Base-by-base conservation (phyloP, 257 asterid genomes). In the Solanum appendiculatum region DNA sequence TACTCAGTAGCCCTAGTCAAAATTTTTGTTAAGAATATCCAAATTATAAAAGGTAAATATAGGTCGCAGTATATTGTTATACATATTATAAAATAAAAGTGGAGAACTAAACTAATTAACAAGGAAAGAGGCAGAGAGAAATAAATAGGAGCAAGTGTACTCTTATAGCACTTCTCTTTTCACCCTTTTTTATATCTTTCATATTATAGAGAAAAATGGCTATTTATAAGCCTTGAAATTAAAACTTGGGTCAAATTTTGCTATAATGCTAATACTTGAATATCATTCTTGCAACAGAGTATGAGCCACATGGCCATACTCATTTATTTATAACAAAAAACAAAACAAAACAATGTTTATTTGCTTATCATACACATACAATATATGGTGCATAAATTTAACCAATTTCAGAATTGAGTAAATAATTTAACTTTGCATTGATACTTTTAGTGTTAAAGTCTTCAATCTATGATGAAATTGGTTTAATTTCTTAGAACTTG, bases 401-500 rank as follows among this genome's bases (percentile, higher is more conserved):
- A 9, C 14, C 14, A 58, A 2, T 63, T 63, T 63, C 70, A 63
- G 3, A n/a, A n/a, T 63, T 63, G 20, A 64, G 72, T 64, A 11
- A 64, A 25, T 64, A 25, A 64, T 25, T 64, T 64, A 25, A 25
- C 34, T 25, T 20, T 64, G 36, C 72, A 64, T 25, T 25, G 3
- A 12, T 64, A 64, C 12, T 21, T 29, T 20, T 54, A 2, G 20
- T 56, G 7, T 56, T 1, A 20, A 56, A 56, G 64, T 56, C 11
- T 56, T 56, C 64, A 56, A 0, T 21, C 25, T 56, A 25, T 56
- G 64, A 56, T 54, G 6, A 54, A 31, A 68, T 68, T 68, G 40
- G 3, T 16, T 69, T 33, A 66, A 13, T 66, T 66, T 69, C 68
- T 81, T 25, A 93, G 73, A 92, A 93, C 66, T 91, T 94, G 93